Conservation (phyloP, 345 rosid genomes). For the Microthlaspi erraticum region DNA sequence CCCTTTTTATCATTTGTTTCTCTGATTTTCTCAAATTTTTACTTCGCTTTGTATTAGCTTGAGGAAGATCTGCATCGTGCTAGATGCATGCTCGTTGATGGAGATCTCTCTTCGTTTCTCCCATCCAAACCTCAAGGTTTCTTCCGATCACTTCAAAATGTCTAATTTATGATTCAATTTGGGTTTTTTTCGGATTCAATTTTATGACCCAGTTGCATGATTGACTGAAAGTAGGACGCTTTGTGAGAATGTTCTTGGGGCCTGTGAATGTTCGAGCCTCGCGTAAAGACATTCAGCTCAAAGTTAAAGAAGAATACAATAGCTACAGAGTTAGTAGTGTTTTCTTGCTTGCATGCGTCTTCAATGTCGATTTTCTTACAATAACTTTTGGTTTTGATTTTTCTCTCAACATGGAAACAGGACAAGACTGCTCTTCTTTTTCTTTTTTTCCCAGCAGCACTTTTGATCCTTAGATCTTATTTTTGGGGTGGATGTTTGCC, state of each 20-base stretch:
- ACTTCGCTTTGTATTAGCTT: conserved; percentile 44
- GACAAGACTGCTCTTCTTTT: conserved; percentile 94
- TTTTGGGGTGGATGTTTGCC: conserved; percentile 94
- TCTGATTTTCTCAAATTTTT: neutral
- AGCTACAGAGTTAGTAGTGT: conserved; percentile 69
- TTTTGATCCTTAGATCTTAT: conserved; percentile 78
- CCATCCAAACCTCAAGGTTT: conserved; percentile 76
- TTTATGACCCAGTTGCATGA: neutral
- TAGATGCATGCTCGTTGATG: conserved; percentile 68
- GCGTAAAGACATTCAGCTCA: conserved; percentile 82
- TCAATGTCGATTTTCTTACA: neutral
- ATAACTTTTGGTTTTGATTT: neutral
- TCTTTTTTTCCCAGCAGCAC: conserved; percentile 80
- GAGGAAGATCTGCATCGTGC: conserved; percentile 91
- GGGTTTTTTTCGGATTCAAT: neutral
- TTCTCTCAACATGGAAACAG: conserved; percentile 55
- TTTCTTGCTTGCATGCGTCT: conserved; percentile 17
- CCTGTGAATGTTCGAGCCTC: conserved; percentile 93
- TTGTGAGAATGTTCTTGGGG: conserved; percentile 85
- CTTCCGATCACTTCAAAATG: conserved; percentile 9
- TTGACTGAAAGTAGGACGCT: conserved; percentile 53
- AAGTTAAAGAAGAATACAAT: conserved; percentile 98
- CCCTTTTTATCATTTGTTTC: neutral
- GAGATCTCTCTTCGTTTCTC: conserved; percentile 84
- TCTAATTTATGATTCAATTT: neutral